phyloP scores from a whole-genome alignment of 1,284 basidiomycete genomes.

The Mrakiaceae sp. region DNA sequence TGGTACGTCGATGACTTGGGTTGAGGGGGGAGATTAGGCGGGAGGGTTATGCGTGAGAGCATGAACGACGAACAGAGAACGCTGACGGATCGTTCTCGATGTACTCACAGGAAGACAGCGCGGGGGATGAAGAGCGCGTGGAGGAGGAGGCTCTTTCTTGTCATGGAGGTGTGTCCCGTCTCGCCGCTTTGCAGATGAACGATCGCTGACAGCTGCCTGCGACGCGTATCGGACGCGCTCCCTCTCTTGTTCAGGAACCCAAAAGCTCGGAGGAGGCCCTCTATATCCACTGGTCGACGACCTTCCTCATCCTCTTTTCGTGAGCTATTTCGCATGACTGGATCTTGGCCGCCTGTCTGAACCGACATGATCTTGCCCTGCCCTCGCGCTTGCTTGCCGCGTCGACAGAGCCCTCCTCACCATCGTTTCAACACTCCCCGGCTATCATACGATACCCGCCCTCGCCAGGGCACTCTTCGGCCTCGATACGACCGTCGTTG shows the following conservation, averaged over 20 bases:
- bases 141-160: slow-evolving; percentile 33
- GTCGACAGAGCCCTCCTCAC: slow-evolving; percentile 63
- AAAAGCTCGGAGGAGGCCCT: slow-evolving; percentile 33
- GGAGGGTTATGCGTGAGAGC: too few species aligned
- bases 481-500: slow-evolving; percentile 58
- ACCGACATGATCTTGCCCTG: slow-evolving; percentile 31
- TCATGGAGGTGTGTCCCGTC: slow-evolving; percentile 25
- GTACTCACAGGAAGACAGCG: slow-evolving; percentile 5
- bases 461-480: slow-evolving; percentile 68
- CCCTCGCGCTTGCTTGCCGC: slow-evolving; percentile 39
- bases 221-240: background rate
- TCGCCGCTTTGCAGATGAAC: background rate
- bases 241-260: slow-evolving; percentile 25
- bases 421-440: slow-evolving; percentile 69
- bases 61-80: too few species aligned
- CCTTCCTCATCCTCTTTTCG: slow-evolving; percentile 35
- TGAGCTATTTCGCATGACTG: slow-evolving; percentile 18
- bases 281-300: slow-evolving; percentile 32
- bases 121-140: slow-evolving; percentile 28
- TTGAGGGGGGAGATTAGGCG: too few species aligned
- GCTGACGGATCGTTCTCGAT: too few species aligned
- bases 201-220: too few species aligned
- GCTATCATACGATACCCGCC: slow-evolving; percentile 52
- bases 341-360: background rate
- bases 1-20: slow-evolving; percentile 24